Evolutionary conservation across 176 grass and related monocot species (phyloP).

Genomic region (Cenchrus purpureus): DNA sequence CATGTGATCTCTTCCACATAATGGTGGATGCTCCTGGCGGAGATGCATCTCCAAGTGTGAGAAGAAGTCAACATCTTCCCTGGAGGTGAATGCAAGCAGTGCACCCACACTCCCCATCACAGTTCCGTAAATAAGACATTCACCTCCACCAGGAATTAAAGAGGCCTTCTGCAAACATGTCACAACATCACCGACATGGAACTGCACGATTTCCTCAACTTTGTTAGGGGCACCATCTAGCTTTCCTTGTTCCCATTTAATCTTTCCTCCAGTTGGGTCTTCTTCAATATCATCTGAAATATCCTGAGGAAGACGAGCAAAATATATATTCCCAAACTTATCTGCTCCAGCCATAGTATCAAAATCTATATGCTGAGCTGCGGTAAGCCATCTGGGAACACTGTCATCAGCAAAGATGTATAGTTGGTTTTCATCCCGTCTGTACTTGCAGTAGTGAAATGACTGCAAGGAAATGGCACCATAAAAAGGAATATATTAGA

Average conservation of each 20-base stretch:
- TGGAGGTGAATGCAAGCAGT: slow-evolving; percentile 89
- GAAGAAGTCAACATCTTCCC: slow-evolving; percentile 99
- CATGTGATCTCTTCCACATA: slow-evolving; percentile 98
- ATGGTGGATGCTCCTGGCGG: slow-evolving; percentile 93
- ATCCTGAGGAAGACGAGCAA: slow-evolving; percentile 93
- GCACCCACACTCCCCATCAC: slow-evolving; percentile 96
- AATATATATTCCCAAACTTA: slow-evolving; percentile 98
- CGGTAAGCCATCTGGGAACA: slow-evolving; percentile 94
- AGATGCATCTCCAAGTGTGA: slow-evolving; percentile 99
- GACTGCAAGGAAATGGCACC: slow-evolving; percentile 59
- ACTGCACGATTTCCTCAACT: slow-evolving; percentile 98
- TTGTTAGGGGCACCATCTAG: slow-evolving; percentile 98
- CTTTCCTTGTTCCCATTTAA: slow-evolving; percentile 98
- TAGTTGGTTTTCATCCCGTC: slow-evolving; percentile 94
- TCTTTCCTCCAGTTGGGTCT: slow-evolving; percentile 75
- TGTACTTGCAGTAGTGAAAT: slow-evolving; percentile 99
- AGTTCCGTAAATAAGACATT: slow-evolving; percentile 94
- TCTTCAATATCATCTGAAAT: slow-evolving; percentile 98
- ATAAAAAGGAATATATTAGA: slow-evolving; percentile 24
- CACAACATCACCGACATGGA: slow-evolving; percentile 97
- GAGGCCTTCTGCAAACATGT: slow-evolving; percentile 97
- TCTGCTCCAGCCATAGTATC: slow-evolving; percentile 97
- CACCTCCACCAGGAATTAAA: slow-evolving; percentile 77
- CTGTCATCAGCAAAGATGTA: slow-evolving; percentile 96
- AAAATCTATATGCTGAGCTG: slow-evolving; percentile 97